Evolutionary conservation across 768 basidiomycete genomes (phyloP), one percentile per base, ranked within the genome.

Genomic region (Strobilomyces echinocephalus): DNA sequence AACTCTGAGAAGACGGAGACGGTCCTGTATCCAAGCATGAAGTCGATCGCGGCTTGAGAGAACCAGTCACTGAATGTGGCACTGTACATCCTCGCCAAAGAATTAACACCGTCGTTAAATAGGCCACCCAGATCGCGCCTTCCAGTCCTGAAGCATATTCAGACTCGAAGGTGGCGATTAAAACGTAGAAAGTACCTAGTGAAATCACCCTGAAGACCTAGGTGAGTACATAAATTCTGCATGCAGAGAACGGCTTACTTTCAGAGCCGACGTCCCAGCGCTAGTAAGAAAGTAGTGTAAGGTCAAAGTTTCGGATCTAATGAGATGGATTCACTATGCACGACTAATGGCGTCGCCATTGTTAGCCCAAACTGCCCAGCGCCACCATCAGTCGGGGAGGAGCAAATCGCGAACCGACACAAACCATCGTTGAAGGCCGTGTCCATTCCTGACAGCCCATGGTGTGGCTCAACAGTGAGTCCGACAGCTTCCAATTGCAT

Each of bases 51-150:
- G 0, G 95, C 93, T 72, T 99, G 97, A 53, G 81, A 85, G 71
- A 97, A 99, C 88, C 93, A 99, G 71, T 99, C 97, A 59, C 87
- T 85, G 65, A 92, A 92, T 1, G 90, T 88, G 18, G 91, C 86
- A 10, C 88, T 87, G 71, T 86, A 92, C 85, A 92, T 86, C 61
- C 90, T 84, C 30, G 93, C 87, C 16, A 98, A 73, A 7, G 94
- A 97, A 69, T 98, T 99, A 55, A 95, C 84, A 0, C 97, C 95
- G 60, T 99, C 95, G 63, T 97, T 91, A 16, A 97, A 78, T 75
- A 98, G 81, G 0, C 97, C 97, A 45, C 80, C 79, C 21, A 97
- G 73, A 66, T 99, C 95, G 21, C 97, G 83, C 72, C 91, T 97
- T n/a, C 97, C 97, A 0, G 95, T 98, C 63, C 95, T 89, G 51